Evolutionary conservation across 2,329 filamentous ascomycete species (phyloP), one percentile per base, ranked within the genome.

Genomic region (Pseudogymnoascus sp.): DNA sequence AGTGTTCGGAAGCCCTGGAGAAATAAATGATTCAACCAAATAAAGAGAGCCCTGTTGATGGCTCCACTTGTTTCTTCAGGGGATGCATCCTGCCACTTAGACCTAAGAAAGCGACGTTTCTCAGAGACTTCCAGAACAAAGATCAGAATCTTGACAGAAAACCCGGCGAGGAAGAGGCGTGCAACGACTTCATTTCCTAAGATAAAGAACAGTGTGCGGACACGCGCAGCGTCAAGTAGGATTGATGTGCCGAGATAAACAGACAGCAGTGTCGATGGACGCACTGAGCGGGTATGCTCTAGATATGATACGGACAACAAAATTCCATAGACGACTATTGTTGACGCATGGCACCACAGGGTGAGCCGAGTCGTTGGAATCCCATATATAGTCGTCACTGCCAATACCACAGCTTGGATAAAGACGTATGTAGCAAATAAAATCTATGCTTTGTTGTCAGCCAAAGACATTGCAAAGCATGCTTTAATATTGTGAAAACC

Each of bases 191-290:
- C n/a, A 34, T 72, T 64, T 3, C 63, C 63, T 12, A 64, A 64
- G 5, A 75, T 70, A 4, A 82, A 71, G 73, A 77, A 82, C 2
- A 78, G 65, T 0, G 79, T 81, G 7, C 81, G 73, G 0, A 72
- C 70, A 64, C 78, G 77, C 0, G 74, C 74, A 2, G 75, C 68
- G 38, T 83, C 81, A 23, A 82, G 73, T 1, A 82, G 67, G 0
- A 79, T 66, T 1, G 77, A 78, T 2, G 81, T 38, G 8, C 77
- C 66, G 3, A 82, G 65, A 60, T 78, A 82, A 10, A 69, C 65
- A 14, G 69, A 75, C 11, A 83, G 68, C 2, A 82, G 61, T 0
- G 77, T 69, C 0, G 80, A 82, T 0, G 80, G 79, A 1, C 77
- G 71, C 0, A 71, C 71, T 1, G 76, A 71, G 12, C 70, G 71